phyloP scores from a whole-genome alignment of 169 alveolate species.

The Cryptosporidium bovis region DNA sequence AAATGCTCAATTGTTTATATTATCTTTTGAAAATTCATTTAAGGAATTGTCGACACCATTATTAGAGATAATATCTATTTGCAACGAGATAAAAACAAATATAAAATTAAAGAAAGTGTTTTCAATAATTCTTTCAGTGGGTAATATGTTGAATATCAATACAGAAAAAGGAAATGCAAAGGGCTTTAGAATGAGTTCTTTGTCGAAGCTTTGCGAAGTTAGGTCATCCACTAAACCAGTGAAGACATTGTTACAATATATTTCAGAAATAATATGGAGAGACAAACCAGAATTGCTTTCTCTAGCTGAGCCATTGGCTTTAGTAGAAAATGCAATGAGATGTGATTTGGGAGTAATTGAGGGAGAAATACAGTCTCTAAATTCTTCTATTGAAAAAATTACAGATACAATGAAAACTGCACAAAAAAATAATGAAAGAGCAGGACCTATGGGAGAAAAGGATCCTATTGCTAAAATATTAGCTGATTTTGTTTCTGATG shows the following conservation, averaged over 20 bases:
- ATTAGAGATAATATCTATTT: conserved; percentile 81
- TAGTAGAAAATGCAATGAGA: conserved; percentile 76
- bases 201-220: conserved; percentile 86
- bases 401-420: conserved; percentile 76
- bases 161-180: conserved; percentile 90
- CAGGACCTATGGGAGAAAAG: conserved; percentile 78
- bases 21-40: conserved; percentile 85
- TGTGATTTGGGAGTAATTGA: conserved; percentile 76
- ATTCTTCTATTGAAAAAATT: conserved; percentile 55
- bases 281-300: conserved; percentile 76
- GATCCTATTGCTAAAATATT: conserved; percentile 78
- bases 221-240: conserved; percentile 89
- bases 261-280: conserved; percentile 81
- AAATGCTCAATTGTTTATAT: conserved; percentile 86
- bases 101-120: conserved; percentile 82
- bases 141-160: conserved; percentile 87
- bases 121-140: conserved; percentile 85
- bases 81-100: conserved; percentile 84
- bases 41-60: conserved; percentile 84
- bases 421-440: conserved; percentile 75
- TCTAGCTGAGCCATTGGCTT: conserved; percentile 66
- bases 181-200: conserved; percentile 89
- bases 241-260: conserved; percentile 87
- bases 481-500: conserved; percentile 79
- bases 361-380: conserved; percentile 73